Conservation (phyloP, 345 rosid species). For the Eucalyptus grandis region DNA sequence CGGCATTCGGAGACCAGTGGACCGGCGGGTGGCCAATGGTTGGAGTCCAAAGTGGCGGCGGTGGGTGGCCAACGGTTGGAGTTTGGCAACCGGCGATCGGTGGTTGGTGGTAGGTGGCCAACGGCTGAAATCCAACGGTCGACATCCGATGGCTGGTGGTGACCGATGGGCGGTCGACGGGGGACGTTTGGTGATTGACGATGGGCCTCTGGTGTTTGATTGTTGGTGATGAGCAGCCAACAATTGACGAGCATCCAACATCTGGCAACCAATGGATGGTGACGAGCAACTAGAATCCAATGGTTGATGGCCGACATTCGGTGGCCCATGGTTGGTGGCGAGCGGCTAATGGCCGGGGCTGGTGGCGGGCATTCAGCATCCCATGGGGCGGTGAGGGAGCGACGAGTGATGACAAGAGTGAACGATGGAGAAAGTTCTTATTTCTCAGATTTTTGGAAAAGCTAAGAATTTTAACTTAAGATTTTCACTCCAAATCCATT, state of each 20-base stretch:
- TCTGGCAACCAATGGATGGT: fast-evolving
- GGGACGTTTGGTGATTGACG: fast-evolving
- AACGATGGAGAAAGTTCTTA: too few species aligned
- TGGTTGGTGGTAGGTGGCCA: too few species aligned
- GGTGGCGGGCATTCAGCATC: fast-evolving
- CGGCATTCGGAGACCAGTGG: too few species aligned
- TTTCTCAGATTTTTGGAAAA: too few species aligned
- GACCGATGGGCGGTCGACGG: fast-evolving
- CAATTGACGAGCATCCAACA: too few species aligned
- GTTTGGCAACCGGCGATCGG: fast-evolving
- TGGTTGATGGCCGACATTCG: fast-evolving
- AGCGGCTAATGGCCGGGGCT: fast-evolving
- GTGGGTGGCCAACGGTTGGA: too few species aligned
- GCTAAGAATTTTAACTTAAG: too few species aligned
- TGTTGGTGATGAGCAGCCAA: too few species aligned
- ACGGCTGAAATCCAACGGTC: too few species aligned
- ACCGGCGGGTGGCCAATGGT: fast-evolving
- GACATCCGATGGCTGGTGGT: fast-evolving
- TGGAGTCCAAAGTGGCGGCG: fast-evolving
- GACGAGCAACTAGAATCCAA: fast-evolving
- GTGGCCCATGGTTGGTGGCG: too few species aligned
- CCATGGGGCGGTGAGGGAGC: fast-evolving
- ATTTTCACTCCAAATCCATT: too few species aligned
- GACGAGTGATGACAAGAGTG: fast-evolving
- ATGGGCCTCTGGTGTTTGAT: fast-evolving